These are phyloP conservation scores for Didymella sp. DNA, from an alignment of 2,329 filamentous ascomycete species.

Conservation along the genomic window DNA sequence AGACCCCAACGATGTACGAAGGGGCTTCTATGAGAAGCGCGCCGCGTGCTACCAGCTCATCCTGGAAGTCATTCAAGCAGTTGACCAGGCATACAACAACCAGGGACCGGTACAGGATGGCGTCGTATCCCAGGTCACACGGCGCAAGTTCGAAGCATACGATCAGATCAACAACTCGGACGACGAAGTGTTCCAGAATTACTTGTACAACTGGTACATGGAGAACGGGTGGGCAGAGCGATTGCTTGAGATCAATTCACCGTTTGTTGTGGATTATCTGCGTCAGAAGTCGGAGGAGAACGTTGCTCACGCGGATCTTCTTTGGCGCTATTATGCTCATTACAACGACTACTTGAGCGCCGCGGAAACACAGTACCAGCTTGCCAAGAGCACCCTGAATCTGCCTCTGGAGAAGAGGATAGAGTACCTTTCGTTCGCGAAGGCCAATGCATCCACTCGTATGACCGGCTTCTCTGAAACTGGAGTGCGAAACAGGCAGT, in stretches of 20 bases:
- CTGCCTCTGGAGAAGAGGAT: constrained; percentile 86
- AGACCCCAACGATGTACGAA: constrained; percentile 71
- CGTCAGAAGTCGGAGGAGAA: constrained; percentile 75
- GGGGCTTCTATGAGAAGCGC: constrained; percentile 71
- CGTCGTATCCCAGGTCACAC: constrained; percentile 74
- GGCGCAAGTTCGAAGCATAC: constrained; percentile 86
- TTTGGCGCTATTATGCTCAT: constrained; percentile 92
- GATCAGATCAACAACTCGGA: constrained; percentile 84
- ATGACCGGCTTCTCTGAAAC: constrained; percentile 72
- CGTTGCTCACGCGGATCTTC: constrained; percentile 81
- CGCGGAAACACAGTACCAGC: constrained; percentile 80
- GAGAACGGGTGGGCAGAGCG: constrained; percentile 82
- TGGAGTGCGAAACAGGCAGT: constrained; percentile 64
- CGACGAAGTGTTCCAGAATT: constrained; percentile 94
- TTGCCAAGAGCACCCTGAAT: constrained; percentile 82
- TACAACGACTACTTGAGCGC: constrained; percentile 84
- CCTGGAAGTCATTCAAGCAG: constrained; percentile 76
- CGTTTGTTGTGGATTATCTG: constrained; percentile 86
- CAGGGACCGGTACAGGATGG: constrained; percentile 81
- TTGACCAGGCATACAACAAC: constrained; percentile 73
- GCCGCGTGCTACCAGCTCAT: constrained; percentile 86
- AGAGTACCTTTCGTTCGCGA: constrained; percentile 86
- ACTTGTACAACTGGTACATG: constrained; percentile 98
- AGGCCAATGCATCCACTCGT: constrained; percentile 87
- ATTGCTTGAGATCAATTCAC: constrained; percentile 82